Base-by-base conservation (phyloP, 176 grass and related monocot species). In the Chloris gayana region DNA sequence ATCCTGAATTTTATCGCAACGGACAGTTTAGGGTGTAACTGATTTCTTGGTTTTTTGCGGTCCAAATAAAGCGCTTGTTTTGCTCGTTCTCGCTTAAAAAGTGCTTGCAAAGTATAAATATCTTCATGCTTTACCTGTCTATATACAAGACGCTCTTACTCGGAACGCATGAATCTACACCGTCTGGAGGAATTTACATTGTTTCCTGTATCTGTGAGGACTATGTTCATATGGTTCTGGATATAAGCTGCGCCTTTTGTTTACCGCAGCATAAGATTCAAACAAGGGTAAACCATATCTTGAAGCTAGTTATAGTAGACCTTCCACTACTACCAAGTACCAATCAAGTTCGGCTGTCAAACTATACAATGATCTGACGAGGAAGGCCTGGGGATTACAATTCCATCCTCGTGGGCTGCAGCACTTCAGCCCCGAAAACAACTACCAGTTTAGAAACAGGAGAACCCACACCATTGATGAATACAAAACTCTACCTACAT, bases 401-500 rank as follows among this genome's bases (percentile, higher is more conserved):
- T 76, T 71, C 15, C 27, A 58, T 63, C 64, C 33, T 70, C 75
- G 34, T 73, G 69, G 44, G 19, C 68, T 64, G 25, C 44, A 64
- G 58, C 59, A 44, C 34, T 85, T 22, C 65, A 70, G 70, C 42
- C 41, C 69, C 33, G n/a, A 53, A 58, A 34, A 26, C 72, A 37
- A 45, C 56, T 51, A 46, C 6, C 57, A 64, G 58, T 81, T 81
- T 29, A 64, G 72, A 72, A 59, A 60, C 38, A 58, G 47, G 29
- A n/a, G 30, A 38, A 51, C 14, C 72, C 77, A 89, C 49, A 35
- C 9, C 51, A 69, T 13, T 26, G 6, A n/a, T 59, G 6, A 75
- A 69, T 42, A 66, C 46, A 89, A 72, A 77, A 82, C 32, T 78
- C 67, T 77, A 67, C 87, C 82, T 53, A 21, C 87, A 85, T 73